Percentiles rank a stretch among this genome's conserved stretches.
These are phyloP conservation scores for Prunus armeniaca DNA, from an alignment of 306 rosid genomes.

Conservation along the genomic window DNA sequence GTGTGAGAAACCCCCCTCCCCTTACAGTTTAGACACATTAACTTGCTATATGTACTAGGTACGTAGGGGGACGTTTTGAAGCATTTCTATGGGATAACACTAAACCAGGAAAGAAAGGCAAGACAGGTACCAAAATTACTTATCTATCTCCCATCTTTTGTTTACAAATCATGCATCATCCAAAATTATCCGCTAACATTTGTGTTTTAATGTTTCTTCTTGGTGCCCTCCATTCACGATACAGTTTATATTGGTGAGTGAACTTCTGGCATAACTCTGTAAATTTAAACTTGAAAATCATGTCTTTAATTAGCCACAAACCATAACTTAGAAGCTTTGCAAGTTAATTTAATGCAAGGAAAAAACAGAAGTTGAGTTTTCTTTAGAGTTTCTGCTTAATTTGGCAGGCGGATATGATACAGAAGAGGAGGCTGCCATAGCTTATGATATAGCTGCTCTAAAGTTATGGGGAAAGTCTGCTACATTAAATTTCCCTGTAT, in stretches of 20 bases:
- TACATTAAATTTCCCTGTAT: constrained; percentile 40
- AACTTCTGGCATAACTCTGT: not conserved
- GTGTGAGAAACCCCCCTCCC: too few relatives aligned
- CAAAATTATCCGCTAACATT: not conserved
- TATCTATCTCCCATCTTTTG: not conserved
- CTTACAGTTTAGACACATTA: too few relatives aligned
- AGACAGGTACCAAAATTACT: constrained; percentile 20
- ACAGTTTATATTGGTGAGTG: constrained; percentile 43
- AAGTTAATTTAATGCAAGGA: not conserved
- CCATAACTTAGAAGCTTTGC: not conserved
- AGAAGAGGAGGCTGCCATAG: constrained; percentile 42
- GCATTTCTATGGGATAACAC: constrained; percentile 41
- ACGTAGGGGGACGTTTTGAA: constrained; percentile 15
- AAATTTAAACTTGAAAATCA: not conserved
- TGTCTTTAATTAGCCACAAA: not conserved
- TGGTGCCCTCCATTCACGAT: constrained; percentile 2
- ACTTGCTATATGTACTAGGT: constrained; percentile 14
- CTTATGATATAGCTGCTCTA: constrained; percentile 38
- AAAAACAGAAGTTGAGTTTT: not conserved
- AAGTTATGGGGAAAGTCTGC: constrained; percentile 39
- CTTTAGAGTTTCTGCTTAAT: not conserved
- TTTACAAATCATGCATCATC: not conserved
- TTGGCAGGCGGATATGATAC: constrained; percentile 22
- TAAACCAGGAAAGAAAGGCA: not conserved
- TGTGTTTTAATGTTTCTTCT: not conserved